A percentile compares a stretch with the other conserved stretches of the same genome.
These are phyloP conservation scores for Tetrastigma voinierianum DNA, from an alignment of 164 flowering plant species.

Conservation along the genomic window DNA sequence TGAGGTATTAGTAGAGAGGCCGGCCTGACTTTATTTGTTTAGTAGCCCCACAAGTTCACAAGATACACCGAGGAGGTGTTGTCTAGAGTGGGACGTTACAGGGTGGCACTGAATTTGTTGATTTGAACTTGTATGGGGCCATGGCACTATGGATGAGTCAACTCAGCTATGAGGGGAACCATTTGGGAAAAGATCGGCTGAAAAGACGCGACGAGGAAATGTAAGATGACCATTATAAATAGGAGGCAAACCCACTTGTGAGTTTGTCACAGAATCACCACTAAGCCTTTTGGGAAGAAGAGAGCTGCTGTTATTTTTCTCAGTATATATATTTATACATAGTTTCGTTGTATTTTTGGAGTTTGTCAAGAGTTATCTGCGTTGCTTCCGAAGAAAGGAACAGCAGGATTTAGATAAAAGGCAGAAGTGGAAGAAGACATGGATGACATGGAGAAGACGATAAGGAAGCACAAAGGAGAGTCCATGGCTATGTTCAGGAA, in stretches of 20 bases:
- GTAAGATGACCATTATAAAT: slow-evolving; percentile 11
- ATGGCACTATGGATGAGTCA: too few relatives aligned
- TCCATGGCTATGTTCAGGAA: slow-evolving; percentile 11
- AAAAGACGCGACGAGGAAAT: background rate
- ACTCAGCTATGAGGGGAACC: too few relatives aligned
- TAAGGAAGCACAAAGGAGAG: slow-evolving; percentile 18
- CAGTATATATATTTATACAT: background rate
- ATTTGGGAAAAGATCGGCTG: background rate
- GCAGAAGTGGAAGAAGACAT: slow-evolving; percentile 6
- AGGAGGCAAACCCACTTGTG: background rate
- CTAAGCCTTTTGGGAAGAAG: slow-evolving; percentile 1
- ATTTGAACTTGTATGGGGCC: too few relatives aligned
- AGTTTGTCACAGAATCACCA: slow-evolving; percentile 6
- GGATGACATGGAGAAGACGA: slow-evolving; percentile 17
- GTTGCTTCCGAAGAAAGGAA: too few relatives aligned
- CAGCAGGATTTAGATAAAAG: background rate
- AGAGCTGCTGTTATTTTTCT: background rate
- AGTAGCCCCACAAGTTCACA: too few relatives aligned
- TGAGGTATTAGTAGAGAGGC: too few relatives aligned
- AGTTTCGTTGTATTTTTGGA: background rate
- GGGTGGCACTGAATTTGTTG: too few relatives aligned
- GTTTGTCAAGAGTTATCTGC: background rate
- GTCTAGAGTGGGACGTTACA: too few relatives aligned
- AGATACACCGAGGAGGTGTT: too few relatives aligned
- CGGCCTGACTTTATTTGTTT: too few relatives aligned